Percentiles rank a stretch among this genome's conserved stretches.
Conservation (phyloP, 1,284 basidiomycete species). For the Mycena citricolor region DNA sequence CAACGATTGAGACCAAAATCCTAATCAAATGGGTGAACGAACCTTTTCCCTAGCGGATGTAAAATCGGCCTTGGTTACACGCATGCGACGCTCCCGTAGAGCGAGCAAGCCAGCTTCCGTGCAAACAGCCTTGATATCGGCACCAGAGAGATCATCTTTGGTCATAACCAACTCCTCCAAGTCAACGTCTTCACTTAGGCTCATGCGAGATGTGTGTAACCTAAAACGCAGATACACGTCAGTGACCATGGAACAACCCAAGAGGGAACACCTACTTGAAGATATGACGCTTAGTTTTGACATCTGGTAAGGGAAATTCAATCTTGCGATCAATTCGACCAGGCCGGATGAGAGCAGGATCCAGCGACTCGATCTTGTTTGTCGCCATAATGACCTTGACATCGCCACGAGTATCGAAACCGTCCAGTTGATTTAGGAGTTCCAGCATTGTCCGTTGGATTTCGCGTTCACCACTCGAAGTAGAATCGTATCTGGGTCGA, state of each 20-base stretch:
- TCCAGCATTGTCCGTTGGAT: constrained; percentile 99
- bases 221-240: constrained; percentile 35
- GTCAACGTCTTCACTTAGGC: constrained; percentile 87
- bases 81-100: constrained; percentile 92
- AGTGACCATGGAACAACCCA: no score
- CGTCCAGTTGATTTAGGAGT: constrained; percentile 96
- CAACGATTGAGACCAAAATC: constrained; percentile 16
- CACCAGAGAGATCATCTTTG: constrained; percentile 96
- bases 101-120: constrained; percentile 97
- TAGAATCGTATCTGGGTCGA: constrained; percentile 89
- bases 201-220: constrained; percentile 97
- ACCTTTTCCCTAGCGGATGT: constrained; percentile 88
- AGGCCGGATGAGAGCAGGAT: constrained; percentile 96
- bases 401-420: constrained; percentile 98
- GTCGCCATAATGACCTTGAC: constrained; percentile 97
- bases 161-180: constrained; percentile 95
- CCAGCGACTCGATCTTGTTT: constrained; percentile 92
- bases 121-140: constrained; percentile 97
- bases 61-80: constrained; percentile 92
- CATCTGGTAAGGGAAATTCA: constrained; percentile 91
- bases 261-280: constrained; percentile 86
- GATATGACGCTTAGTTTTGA: constrained; percentile 97
- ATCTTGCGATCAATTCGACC: constrained; percentile 99
- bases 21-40: constrained; percentile 21
- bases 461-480: constrained; percentile 96